phyloP scores from a whole-genome alignment of 805 yeast species.

The Vanderwaltozyma yarrowii region DNA sequence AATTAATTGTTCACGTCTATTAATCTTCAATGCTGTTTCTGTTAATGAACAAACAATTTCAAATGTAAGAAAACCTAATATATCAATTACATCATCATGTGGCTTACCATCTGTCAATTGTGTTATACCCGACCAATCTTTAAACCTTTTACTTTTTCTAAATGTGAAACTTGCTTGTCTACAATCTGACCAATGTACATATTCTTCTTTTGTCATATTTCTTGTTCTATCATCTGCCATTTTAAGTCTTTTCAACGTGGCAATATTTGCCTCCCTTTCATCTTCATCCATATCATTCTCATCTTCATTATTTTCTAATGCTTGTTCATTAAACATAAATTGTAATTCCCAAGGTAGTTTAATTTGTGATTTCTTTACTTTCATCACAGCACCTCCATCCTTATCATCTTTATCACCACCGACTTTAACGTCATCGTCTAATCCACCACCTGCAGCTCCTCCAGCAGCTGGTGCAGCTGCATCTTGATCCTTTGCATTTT shows the following conservation, averaged over 20 bases:
- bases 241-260: conserved; percentile 80
- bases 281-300: conserved; percentile 71
- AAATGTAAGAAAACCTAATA: conserved; percentile 87
- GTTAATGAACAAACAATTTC: conserved; percentile 94
- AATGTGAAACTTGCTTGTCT: conserved; percentile 96
- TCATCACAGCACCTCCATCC: conserved; percentile 36
- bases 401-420: conserved; percentile 29
- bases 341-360: conserved; percentile 92
- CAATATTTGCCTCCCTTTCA: conserved; percentile 79
- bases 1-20: conserved; percentile 52
- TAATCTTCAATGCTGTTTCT: conserved; percentile 79
- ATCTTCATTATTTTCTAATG: conserved; percentile 59
- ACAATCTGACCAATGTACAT: conserved; percentile 98
- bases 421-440: conserved; percentile 29
- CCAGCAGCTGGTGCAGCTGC: conserved; percentile 50
- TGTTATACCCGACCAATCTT: conserved; percentile 91
- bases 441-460: conserved; percentile 37
- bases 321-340: conserved; percentile 88
- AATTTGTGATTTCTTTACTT: conserved; percentile 65
- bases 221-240: conserved; percentile 90
- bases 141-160: conserved; percentile 83
- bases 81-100: conserved; percentile 93
- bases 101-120: conserved; percentile 83
- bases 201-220: conserved; percentile 92
- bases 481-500: conserved; percentile 60